Evolutionary conservation across 352 stramenopile genomes (phyloP).

Genomic region (Phytophthora podocarpi): DNA sequence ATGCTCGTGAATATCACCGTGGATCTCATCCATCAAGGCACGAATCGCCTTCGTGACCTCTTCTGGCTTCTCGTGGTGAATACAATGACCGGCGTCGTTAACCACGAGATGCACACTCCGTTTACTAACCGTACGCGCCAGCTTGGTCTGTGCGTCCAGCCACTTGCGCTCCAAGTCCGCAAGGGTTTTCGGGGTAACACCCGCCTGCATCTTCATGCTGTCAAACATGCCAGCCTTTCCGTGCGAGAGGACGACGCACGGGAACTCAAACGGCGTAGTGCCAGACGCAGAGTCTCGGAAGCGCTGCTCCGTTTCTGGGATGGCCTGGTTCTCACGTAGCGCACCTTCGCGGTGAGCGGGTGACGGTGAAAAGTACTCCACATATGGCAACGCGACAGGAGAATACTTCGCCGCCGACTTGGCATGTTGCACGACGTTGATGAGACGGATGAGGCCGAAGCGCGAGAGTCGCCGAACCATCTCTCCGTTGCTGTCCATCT

Average conservation of each 20-base stretch:
- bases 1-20: slow-evolving; percentile 31
- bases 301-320: slow-evolving; percentile 63
- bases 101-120: slow-evolving; percentile 56
- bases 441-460: slow-evolving; percentile 70
- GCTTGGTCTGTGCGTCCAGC: slow-evolving; percentile 58
- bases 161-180: slow-evolving; percentile 67
- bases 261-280: slow-evolving; percentile 44
- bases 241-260: slow-evolving; percentile 78
- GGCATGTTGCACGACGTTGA: slow-evolving; percentile 65
- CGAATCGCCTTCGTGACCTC: slow-evolving; percentile 59
- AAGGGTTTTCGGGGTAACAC: slow-evolving; percentile 47
- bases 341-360: slow-evolving; percentile 65
- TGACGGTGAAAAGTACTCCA: slow-evolving; percentile 69
- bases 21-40: slow-evolving; percentile 56
- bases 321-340: slow-evolving; percentile 57
- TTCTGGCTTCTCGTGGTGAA: slow-evolving; percentile 77
- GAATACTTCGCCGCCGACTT: slow-evolving; percentile 67
- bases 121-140: slow-evolving; percentile 52
- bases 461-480: slow-evolving; percentile 58
- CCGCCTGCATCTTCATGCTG: slow-evolving; percentile 60
- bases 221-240: slow-evolving; percentile 70
- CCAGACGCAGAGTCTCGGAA: slow-evolving; percentile 45
- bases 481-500: slow-evolving; percentile 69
- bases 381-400: slow-evolving; percentile 50
- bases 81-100: slow-evolving; percentile 64